Percentiles rank a stretch among this genome's conserved stretches.
phyloP scores from a whole-genome alignment of 768 basidiomycete species.

The Suillus brevipes region DNA sequence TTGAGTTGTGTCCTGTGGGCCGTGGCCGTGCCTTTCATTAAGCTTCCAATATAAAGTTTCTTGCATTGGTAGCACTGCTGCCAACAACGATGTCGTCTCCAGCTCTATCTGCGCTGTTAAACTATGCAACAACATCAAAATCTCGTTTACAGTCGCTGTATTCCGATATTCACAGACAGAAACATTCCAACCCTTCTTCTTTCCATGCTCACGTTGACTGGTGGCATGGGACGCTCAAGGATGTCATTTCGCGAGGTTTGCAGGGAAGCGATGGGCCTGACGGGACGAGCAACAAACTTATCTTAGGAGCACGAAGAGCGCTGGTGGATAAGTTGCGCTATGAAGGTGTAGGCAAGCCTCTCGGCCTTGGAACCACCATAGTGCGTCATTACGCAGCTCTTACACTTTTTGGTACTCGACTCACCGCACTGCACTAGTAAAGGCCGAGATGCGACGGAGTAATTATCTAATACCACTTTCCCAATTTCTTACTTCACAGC shows the following conservation, averaged over 20 bases:
- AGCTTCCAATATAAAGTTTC: background rate
- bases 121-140: slow-evolving; percentile 31
- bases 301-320: slow-evolving; percentile 54
- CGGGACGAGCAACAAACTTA: slow-evolving; percentile 47
- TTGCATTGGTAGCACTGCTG: slow-evolving; percentile 19
- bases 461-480: slow-evolving; percentile 47
- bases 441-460: slow-evolving; percentile 62
- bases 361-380: slow-evolving; percentile 68
- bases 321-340: slow-evolving; percentile 62
- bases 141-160: slow-evolving; percentile 78
- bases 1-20: background rate
- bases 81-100: slow-evolving; percentile 5
- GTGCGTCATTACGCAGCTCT: slow-evolving; percentile 48
- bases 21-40: background rate
- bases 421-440: slow-evolving; percentile 48
- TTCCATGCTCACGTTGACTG: slow-evolving; percentile 82
- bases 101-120: slow-evolving; percentile 26
- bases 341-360: slow-evolving; percentile 73
- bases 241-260: slow-evolving; percentile 57
- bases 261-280: slow-evolving; percentile 32
- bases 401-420: slow-evolving; percentile 11
- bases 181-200: slow-evolving; percentile 79
- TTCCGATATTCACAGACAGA: slow-evolving; percentile 84
- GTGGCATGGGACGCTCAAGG: slow-evolving; percentile 77
- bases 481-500: slow-evolving; percentile 54